These are phyloP conservation scores for Melastoma candidum DNA, from an alignment of 441 rosid genomes.

Conservation along the genomic window DNA sequence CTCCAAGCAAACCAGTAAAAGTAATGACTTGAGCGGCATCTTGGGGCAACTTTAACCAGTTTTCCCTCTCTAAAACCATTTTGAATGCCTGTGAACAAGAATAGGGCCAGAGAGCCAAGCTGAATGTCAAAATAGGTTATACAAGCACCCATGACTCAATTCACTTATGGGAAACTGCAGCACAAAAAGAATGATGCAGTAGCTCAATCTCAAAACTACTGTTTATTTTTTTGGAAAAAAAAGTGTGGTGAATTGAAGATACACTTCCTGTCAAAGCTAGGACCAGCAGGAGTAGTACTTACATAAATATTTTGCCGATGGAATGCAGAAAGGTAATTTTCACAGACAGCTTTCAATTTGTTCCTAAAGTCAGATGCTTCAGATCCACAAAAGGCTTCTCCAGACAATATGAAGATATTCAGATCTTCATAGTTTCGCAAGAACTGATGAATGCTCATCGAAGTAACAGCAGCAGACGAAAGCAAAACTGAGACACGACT, in stretches of 20 bases:
- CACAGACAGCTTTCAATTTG: slow-evolving; percentile 84
- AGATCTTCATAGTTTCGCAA: slow-evolving; percentile 88
- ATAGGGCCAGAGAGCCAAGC: too few species aligned
- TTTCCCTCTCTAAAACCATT: slow-evolving; percentile 98
- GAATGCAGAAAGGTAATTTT: slow-evolving; percentile 72
- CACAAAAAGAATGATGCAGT: too few species aligned
- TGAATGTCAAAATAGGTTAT: background rate
- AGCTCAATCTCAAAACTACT: too few species aligned
- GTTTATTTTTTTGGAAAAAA: too few species aligned
- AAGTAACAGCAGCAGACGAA: slow-evolving; percentile 74
- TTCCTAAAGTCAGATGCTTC: slow-evolving; percentile 95
- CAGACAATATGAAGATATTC: slow-evolving; percentile 78
- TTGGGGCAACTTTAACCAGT: slow-evolving; percentile 71
- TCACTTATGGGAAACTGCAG: too few species aligned
- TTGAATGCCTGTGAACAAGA: slow-evolving; percentile 67
- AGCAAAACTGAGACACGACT: slow-evolving; percentile 90
- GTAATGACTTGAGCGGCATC: slow-evolving; percentile 60
- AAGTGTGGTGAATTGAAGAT: too few species aligned
- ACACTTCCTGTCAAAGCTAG: slow-evolving; percentile 7
- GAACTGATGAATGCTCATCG: slow-evolving; percentile 92
- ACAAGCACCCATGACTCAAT: too few species aligned
- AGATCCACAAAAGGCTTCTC: slow-evolving; percentile 94
- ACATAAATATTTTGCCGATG: slow-evolving; percentile 87
- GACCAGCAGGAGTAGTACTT: slow-evolving; percentile 26
- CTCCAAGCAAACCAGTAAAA: slow-evolving; percentile 92